These are phyloP conservation scores for Phytophthora macrochlamydospora DNA, from an alignment of 352 stramenopile species.

Conservation along the genomic window DNA sequence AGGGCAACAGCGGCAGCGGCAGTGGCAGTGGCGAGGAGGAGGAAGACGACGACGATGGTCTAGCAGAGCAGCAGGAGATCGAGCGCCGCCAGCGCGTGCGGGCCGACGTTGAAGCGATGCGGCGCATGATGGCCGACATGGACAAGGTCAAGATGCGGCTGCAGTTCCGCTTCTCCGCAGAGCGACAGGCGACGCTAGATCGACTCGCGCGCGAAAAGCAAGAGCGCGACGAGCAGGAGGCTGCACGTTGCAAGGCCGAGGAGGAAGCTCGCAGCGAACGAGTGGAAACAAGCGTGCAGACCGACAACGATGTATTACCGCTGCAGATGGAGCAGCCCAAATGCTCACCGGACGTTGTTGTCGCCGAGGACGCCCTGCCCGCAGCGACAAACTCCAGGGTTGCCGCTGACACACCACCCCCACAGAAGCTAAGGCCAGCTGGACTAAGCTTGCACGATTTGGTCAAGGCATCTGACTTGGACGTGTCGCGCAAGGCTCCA, in stretches of 20 bases:
- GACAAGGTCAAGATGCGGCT: constrained; percentile 59
- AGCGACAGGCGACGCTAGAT: constrained; percentile 23
- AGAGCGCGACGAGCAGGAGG: constrained; percentile 22
- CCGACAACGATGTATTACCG: constrained; percentile 2
- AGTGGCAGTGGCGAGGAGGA: constrained; percentile 19
- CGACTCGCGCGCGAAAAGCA: constrained; percentile 17
- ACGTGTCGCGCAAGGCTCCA: constrained; percentile 4
- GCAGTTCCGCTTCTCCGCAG: constrained; percentile 46
- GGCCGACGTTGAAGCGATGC: constrained; percentile 49
- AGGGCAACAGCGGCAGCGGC: constrained; percentile 5
- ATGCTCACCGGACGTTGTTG: not conserved
- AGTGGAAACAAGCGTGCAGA: constrained; percentile 21
- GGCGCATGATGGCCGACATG: constrained; percentile 62
- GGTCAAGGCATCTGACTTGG: constrained; percentile 36
- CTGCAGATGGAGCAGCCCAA: constrained; percentile 19
- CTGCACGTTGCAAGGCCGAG: constrained; percentile 5
- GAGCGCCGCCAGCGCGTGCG: constrained; percentile 29
- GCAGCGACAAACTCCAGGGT: not conserved
- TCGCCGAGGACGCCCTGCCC: constrained; percentile 2
- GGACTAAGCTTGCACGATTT: constrained; percentile 51
- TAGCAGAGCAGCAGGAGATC: no score
- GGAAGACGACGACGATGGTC: constrained; percentile 15
- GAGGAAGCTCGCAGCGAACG: constrained; percentile 5
- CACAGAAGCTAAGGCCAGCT: constrained; percentile 21
- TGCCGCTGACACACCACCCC: not conserved